A percentile compares a stretch with the other conserved stretches of the same genome.
These are phyloP conservation scores for Sporisorium reilianum DNA, from an alignment of 1,284 basidiomycete genomes.

Conservation along the genomic window DNA sequence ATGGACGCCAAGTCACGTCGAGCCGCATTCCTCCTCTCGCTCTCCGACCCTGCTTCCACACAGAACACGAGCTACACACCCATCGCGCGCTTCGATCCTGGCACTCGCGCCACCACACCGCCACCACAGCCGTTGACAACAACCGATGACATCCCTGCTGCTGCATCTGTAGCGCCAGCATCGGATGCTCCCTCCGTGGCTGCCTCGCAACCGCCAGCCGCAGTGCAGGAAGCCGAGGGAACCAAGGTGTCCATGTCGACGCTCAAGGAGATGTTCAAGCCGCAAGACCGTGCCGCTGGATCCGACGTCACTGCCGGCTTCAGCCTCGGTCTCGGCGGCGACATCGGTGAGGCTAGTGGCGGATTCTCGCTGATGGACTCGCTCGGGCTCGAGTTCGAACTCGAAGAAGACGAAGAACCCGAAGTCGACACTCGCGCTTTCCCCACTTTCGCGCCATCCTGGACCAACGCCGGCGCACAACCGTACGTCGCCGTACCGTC, in stretches of 20 bases:
- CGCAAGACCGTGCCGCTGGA: conserved; percentile 37
- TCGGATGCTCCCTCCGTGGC: too few species aligned
- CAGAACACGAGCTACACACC: conserved; percentile 17
- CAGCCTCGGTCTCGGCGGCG: conserved; percentile 21
- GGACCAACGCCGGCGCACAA: conserved; percentile 3
- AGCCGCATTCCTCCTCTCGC: conserved; percentile 24
- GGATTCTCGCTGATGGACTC: conserved; percentile 60
- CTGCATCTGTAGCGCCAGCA: neutral
- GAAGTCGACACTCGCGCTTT: neutral
- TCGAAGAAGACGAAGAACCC: conserved; percentile 41
- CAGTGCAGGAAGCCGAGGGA: neutral
- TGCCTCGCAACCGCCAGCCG: neutral
- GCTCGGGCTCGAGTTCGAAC: conserved; percentile 54
- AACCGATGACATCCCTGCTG: neutral
- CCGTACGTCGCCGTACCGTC: neutral
- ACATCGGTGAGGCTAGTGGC: conserved; percentile 17
- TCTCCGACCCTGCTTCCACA: conserved; percentile 3
- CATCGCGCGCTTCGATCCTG: conserved; percentile 50
- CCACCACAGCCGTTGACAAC: neutral
- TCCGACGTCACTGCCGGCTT: conserved; percentile 23
- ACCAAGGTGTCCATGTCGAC: conserved; percentile 44
- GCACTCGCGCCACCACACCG: conserved; percentile 5
- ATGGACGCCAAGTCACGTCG: conserved; percentile 32
- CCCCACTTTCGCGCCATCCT: neutral
- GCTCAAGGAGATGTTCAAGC: conserved; percentile 65